Conservation (phyloP, 2,329 filamentous ascomycete genomes). For the Lecanosticta acicola region DNA sequence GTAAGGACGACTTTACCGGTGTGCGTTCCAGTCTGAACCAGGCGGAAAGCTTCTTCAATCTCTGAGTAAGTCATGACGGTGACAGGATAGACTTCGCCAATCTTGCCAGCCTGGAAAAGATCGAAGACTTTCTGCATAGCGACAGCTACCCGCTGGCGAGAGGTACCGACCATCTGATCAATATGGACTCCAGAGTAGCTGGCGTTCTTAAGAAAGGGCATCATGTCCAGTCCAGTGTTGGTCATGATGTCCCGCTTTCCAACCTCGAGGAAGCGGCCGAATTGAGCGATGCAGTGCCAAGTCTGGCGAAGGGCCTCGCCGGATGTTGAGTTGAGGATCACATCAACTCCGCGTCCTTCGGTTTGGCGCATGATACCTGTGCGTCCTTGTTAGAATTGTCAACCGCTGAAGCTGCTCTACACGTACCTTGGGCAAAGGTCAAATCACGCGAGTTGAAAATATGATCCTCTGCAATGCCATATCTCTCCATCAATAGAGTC, state of each 20-base stretch:
- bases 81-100: conserved; percentile 2
- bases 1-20: conserved; percentile 13
- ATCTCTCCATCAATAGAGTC: conserved; percentile 17
- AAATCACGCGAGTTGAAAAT: conserved; percentile 30
- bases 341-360: conserved; percentile 31
- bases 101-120: neutral
- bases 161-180: conserved; percentile 1
- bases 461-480: conserved; percentile 22
- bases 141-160: neutral
- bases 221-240: conserved; percentile 16
- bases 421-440: conserved; percentile 20
- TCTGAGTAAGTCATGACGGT: conserved; percentile 7
- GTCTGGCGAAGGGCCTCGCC: conserved; percentile 25
- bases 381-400: neutral
- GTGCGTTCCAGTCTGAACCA: conserved; percentile 12
- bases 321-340: conserved; percentile 30
- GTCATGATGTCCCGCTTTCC: conserved; percentile 19
- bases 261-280: conserved; percentile 31
- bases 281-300: conserved; percentile 28
- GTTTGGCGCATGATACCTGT: conserved; percentile 26
- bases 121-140: conserved; percentile 1
- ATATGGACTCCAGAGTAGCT: conserved; percentile 10
- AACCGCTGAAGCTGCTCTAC: neutral
- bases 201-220: conserved; percentile 12
- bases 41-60: conserved; percentile 16